Percentiles rank a stretch among this genome's conserved stretches.
Evolutionary conservation across 2,329 filamentous ascomycete species (phyloP).

Genomic region (Cryphonectria radicalis): DNA sequence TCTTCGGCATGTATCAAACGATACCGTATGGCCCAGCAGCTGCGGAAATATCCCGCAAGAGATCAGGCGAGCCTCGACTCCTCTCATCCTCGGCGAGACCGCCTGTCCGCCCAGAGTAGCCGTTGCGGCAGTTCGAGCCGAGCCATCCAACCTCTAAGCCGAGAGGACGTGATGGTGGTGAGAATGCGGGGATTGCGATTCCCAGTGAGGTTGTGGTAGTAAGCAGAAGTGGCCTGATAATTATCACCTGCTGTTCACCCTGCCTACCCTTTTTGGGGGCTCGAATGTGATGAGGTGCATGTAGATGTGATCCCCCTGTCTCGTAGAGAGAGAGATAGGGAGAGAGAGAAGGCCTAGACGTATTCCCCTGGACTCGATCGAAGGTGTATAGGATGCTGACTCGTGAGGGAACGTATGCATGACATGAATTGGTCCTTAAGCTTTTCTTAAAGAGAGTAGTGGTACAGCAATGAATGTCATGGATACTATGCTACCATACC

Average conservation of each 20-base stretch:
- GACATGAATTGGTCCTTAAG: no score
- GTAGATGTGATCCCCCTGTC: not conserved
- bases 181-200: not conserved
- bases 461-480: not conserved
- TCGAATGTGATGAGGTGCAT: not conserved
- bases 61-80: not conserved
- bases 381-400: not conserved
- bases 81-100: not conserved
- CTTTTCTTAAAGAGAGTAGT: no score
- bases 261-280: not conserved
- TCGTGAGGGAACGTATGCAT: no score
- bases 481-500: not conserved
- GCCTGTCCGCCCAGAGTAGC: not conserved
- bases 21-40: not conserved
- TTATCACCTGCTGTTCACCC: not conserved
- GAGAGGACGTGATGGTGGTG: not conserved
- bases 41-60: not conserved
- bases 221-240: slow-evolving; percentile 1
- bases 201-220: not conserved
- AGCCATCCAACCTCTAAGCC: not conserved
- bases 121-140: not conserved
- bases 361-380: no score
- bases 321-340: not conserved
- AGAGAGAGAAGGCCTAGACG: not conserved
- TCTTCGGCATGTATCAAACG: not conserved